These are phyloP conservation scores for Claviceps sorghi DNA, from an alignment of 2,329 filamentous ascomycete species.

Conservation along the genomic window DNA sequence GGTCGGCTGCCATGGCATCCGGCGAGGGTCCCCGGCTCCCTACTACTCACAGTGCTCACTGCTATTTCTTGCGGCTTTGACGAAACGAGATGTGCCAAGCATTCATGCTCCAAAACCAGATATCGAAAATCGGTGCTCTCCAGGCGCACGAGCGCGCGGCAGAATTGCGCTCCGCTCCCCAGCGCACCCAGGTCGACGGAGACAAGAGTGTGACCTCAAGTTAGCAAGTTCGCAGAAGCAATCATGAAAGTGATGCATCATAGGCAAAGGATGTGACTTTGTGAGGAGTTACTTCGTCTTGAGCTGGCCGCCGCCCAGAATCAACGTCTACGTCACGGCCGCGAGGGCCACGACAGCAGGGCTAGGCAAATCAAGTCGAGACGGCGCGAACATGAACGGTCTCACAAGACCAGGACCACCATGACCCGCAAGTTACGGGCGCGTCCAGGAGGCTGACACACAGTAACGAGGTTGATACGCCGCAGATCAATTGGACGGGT, in stretches of 20 bases:
- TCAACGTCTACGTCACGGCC: not conserved
- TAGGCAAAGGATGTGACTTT: not conserved
- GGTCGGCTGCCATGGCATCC: not conserved
- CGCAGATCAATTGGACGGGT: not conserved
- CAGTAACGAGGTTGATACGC: not conserved
- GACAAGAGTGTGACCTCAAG: not conserved
- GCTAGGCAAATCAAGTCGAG: not conserved
- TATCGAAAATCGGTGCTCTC: not conserved
- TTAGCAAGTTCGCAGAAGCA: not conserved
- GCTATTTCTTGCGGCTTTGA: not conserved
- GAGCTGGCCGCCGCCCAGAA: not conserved
- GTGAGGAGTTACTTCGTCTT: not conserved
- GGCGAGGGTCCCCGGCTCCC: not conserved
- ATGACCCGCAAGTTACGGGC: not conserved
- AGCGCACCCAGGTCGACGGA: not conserved
- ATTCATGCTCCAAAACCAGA: not conserved
- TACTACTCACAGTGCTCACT: too few relatives aligned
- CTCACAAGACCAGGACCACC: not conserved
- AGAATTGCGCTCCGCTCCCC: not conserved
- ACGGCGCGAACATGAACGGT: not conserved
- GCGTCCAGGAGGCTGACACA: not conserved
- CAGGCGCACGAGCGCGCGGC: not conserved
- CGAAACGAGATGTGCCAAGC: not conserved
- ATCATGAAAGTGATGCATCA: not conserved
- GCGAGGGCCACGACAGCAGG: not conserved